Evolutionary conservation across 2,329 filamentous ascomycete species (phyloP).

Genomic region (Bipolaris cookei): DNA sequence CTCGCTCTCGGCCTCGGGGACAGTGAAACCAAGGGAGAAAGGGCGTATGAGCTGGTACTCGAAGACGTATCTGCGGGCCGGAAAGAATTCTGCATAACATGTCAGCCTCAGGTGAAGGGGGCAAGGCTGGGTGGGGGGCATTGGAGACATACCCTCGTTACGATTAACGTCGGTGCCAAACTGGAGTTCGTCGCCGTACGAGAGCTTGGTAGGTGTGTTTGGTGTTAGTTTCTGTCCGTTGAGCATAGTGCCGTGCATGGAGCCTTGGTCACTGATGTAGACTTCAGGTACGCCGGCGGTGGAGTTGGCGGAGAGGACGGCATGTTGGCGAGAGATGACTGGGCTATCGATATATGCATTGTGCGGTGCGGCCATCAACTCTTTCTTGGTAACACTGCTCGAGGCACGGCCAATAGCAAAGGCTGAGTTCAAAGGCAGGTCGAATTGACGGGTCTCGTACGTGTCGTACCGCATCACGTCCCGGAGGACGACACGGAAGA

Average conservation of each 20-base stretch:
- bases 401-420: slow-evolving; percentile 54
- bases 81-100: slow-evolving; percentile 35
- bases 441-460: slow-evolving; percentile 40
- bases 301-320: slow-evolving; percentile 50
- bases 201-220: slow-evolving; percentile 31
- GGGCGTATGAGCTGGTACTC: slow-evolving; percentile 24
- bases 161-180: slow-evolving; percentile 48
- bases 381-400: slow-evolving; percentile 48
- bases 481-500: slow-evolving; percentile 41
- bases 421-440: slow-evolving; percentile 30
- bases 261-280: slow-evolving; percentile 61
- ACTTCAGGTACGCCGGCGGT: slow-evolving; percentile 39
- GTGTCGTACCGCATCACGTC: slow-evolving; percentile 51
- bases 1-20: slow-evolving; percentile 42
- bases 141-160: slow-evolving; percentile 37
- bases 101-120: slow-evolving; percentile 14
- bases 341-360: slow-evolving; percentile 75
- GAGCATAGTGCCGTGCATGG: slow-evolving; percentile 67
- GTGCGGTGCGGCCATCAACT: slow-evolving; percentile 50
- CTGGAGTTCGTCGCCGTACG: slow-evolving; percentile 44
- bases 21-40: slow-evolving; percentile 39
- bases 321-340: slow-evolving; percentile 74
- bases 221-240: slow-evolving; percentile 51
- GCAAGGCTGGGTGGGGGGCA: not conserved
- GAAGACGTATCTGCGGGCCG: slow-evolving; percentile 42